Evolutionary conservation across 176 grass and related monocot genomes (phyloP).

Genomic region (Aegilops sharonensis): DNA sequence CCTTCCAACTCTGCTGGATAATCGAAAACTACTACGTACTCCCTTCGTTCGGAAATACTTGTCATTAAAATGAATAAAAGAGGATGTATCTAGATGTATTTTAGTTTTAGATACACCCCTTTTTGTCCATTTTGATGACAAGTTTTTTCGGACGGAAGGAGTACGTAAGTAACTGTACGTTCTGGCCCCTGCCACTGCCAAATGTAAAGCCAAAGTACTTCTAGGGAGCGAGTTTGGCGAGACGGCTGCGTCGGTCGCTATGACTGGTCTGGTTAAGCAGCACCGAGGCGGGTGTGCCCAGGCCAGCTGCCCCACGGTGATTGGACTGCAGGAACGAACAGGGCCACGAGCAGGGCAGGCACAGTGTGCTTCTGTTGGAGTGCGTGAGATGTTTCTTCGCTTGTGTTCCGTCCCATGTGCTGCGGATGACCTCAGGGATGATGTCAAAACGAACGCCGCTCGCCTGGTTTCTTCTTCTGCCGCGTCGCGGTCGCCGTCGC

Average conservation of each 20-base stretch:
- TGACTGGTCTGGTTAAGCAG: neutral
- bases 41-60: too few relatives aligned
- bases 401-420: neutral
- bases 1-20: neutral
- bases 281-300: neutral
- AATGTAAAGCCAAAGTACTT: neutral
- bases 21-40: too few relatives aligned
- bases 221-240: neutral
- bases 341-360: neutral
- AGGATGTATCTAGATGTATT: too few relatives aligned
- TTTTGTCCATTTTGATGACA: too few relatives aligned
- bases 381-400: neutral
- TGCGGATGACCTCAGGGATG: slow-evolving; percentile 37
- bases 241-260: neutral
- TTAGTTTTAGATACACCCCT: too few relatives aligned
- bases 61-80: too few relatives aligned
- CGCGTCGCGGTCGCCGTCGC: neutral
- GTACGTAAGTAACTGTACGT: neutral
- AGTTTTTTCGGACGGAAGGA: too few relatives aligned
- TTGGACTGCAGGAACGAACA: slow-evolving; percentile 5
- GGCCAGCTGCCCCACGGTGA: neutral
- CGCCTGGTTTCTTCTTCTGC: slow-evolving; percentile 34
- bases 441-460: slow-evolving; percentile 31
- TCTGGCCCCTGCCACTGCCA: neutral
- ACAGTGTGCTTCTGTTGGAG: neutral